Base-by-base conservation (phyloP, 225 moss, liverwort and hornwort species). In the Takakia lepidozioides region DNA sequence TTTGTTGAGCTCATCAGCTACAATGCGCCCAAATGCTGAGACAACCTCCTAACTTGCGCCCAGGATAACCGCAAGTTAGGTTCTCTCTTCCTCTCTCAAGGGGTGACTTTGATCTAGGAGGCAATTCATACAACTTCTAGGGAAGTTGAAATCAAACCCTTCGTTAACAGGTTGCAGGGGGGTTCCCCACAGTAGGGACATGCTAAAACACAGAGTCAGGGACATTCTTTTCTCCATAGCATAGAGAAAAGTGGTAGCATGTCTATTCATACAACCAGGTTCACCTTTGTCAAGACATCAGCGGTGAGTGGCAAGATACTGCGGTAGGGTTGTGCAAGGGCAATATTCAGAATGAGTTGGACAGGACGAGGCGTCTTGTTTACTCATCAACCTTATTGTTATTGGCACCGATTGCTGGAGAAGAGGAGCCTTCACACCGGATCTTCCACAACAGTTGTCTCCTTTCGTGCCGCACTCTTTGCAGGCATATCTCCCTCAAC, bases 1-100 rank as follows among this genome's bases (percentile, higher is more conserved):
- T 72, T 82, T 93, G 40, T 70, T 76, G 19, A 93, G 72, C 72
- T 93, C 93, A 55, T 93, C 89, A 8, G 83, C 81, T 34, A 93
- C 86, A 14, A 93, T 89, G 23, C 71, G 64, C 48, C 75, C 67
- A 63, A 93, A 84, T 37, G 78, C 81, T 62, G 88, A 79, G 54
- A 84, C 71, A 38, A 68, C 49, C 49, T 86, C 58, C 75, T 78
- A 41, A 37, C 71, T n/a, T 19, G 56, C 57, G 54, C 51, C 46
- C 62, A 28, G 11, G 25, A 27, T 8, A 40, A 27, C 14, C 28
- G 46, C 45, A 34, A 23, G n/a, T n/a, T n/a, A n/a, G n/a, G n/a
- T n/a, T n/a, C n/a, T n/a, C n/a, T n/a, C n/a, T n/a, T n/a, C n/a
- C n/a, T n/a, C n/a, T n/a, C n/a, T n/a, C n/a, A n/a, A n/a, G n/a